Evolutionary conservation across 2,329 filamentous ascomycete species (phyloP).

Genomic region (Pseudocercospora eumusae): DNA sequence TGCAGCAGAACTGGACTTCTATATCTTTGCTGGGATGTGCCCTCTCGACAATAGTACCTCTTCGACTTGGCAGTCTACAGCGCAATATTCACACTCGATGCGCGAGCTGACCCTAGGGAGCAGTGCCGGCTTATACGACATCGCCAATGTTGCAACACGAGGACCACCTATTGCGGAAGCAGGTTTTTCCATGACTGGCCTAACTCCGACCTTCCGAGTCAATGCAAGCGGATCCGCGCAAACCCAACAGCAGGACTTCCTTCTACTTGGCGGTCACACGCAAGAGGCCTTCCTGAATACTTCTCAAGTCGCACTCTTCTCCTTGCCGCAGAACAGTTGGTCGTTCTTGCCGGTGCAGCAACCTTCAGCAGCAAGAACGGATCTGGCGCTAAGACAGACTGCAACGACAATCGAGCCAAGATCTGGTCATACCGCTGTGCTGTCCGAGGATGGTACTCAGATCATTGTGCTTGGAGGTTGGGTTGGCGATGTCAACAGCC

Average conservation of each 20-base stretch:
- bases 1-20: slow-evolving; percentile 60
- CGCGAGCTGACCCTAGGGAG: slow-evolving; percentile 60
- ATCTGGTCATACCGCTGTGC: slow-evolving; percentile 83
- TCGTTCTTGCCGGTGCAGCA: slow-evolving; percentile 70
- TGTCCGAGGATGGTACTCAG: slow-evolving; percentile 75
- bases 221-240: slow-evolving; percentile 56
- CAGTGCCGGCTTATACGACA: slow-evolving; percentile 44
- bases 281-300: slow-evolving; percentile 86
- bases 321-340: slow-evolving; percentile 83
- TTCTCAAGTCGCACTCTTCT: slow-evolving; percentile 86
- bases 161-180: slow-evolving; percentile 77
- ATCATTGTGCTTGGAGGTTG: slow-evolving; percentile 85
- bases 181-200: slow-evolving; percentile 77
- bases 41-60: slow-evolving; percentile 51
- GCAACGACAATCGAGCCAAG: slow-evolving; percentile 66
- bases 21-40: slow-evolving; percentile 91
- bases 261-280: slow-evolving; percentile 85
- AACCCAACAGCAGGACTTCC: slow-evolving; percentile 74
- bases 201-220: slow-evolving; percentile 70
- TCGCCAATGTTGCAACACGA: slow-evolving; percentile 53
- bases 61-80: slow-evolving; percentile 64
- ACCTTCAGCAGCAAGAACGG: slow-evolving; percentile 50
- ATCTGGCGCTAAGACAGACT: slow-evolving; percentile 55
- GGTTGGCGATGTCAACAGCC: slow-evolving; percentile 76
- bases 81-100: slow-evolving; percentile 81